phyloP scores from a whole-genome alignment of 371 early-diverging fungal genomes.

The Circinella minor region DNA sequence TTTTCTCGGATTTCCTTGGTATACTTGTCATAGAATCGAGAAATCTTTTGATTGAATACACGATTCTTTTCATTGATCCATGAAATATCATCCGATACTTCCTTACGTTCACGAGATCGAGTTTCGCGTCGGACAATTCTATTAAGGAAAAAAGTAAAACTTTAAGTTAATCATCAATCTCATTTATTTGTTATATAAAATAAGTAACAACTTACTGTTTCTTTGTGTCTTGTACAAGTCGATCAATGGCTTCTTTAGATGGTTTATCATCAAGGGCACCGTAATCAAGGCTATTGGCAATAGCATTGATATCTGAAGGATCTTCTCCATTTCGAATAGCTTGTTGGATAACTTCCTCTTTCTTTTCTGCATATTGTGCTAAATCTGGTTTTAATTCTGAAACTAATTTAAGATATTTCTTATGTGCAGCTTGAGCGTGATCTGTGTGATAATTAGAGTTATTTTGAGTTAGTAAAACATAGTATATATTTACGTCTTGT shows the following conservation, averaged over 20 bases:
- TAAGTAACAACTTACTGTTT: slow-evolving; percentile 66
- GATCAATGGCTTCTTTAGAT: slow-evolving; percentile 69
- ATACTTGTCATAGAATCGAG: slow-evolving; percentile 90
- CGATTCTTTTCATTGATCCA: slow-evolving; percentile 97
- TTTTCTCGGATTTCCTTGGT: slow-evolving; percentile 92
- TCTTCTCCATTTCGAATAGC: slow-evolving; percentile 48
- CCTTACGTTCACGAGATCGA: slow-evolving; percentile 75
- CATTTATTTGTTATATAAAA: not conserved
- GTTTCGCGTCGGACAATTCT: slow-evolving; percentile 70
- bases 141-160: slow-evolving; percentile 12
- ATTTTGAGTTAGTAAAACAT: no score
- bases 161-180: not conserved
- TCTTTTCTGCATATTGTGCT: slow-evolving; percentile 72
- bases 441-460: slow-evolving; percentile 41
- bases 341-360: slow-evolving; percentile 47
- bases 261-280: slow-evolving; percentile 69
- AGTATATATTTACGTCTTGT: no score
- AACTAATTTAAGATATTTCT: slow-evolving; percentile 83
- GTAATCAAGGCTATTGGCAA: slow-evolving; percentile 74
- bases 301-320: slow-evolving; percentile 60
- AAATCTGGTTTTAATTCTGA: slow-evolving; percentile 86
- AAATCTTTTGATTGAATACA: slow-evolving; percentile 93
- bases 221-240: slow-evolving; percentile 74
- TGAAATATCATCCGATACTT: slow-evolving; percentile 86
- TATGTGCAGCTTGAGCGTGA: slow-evolving; percentile 83